Evolutionary conservation across 1,139 yeast species (phyloP).

Genomic region (Yamadazyma membranifaciens): DNA sequence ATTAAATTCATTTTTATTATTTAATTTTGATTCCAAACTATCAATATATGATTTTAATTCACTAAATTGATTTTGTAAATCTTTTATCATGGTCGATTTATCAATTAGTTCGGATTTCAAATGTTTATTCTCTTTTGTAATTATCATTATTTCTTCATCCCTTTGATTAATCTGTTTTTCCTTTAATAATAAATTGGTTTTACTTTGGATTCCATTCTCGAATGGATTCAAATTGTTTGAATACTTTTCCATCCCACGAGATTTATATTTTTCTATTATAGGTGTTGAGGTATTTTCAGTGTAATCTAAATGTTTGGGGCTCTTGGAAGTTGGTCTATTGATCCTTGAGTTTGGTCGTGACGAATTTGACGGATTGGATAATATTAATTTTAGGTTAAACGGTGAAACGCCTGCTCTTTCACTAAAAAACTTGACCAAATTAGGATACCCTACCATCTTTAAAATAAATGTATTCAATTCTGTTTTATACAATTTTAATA

Average conservation of each 20-base stretch:
- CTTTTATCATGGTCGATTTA: constrained; percentile 14
- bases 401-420: constrained; percentile 23
- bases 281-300: constrained; percentile 9
- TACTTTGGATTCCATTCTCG: neutral
- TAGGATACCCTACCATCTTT: constrained; percentile 23
- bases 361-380: constrained; percentile 7
- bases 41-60: constrained; percentile 21
- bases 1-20: constrained; percentile 2
- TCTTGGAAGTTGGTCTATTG: constrained; percentile 1
- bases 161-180: constrained; percentile 18
- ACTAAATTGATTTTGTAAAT: constrained; percentile 19
- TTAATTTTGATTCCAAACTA: constrained; percentile 20
- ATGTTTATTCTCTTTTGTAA: constrained; percentile 14
- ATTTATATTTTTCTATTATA: neutral
- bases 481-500: constrained; percentile 23
- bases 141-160: constrained; percentile 13
- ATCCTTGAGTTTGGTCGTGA: neutral
- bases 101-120: constrained; percentile 10
- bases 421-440: constrained; percentile 24
- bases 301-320: too few relatives aligned
- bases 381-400: constrained; percentile 10
- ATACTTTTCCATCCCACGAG: neutral
- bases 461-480: constrained; percentile 31
- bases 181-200: constrained; percentile 7
- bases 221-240: neutral